Evolutionary conservation across 306 rosid species (phyloP).

Genomic region (Lupinus albus): DNA sequence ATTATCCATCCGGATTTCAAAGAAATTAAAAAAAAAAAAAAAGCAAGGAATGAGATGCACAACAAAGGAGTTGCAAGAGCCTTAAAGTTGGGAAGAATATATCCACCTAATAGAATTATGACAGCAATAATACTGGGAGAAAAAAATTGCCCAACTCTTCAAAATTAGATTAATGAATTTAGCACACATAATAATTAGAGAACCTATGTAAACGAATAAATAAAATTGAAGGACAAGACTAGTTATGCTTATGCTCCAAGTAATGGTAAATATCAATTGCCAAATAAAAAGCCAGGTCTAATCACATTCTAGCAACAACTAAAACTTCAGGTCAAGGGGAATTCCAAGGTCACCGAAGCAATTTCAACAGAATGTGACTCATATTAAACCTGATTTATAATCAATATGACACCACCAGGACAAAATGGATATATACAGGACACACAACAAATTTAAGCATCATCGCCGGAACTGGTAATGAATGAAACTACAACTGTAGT

Average conservation of each 20-base stretch:
- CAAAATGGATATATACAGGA: slow-evolving; percentile 34
- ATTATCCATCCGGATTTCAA: too few species aligned
- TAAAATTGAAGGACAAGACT: too few species aligned
- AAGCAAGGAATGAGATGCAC: too few species aligned
- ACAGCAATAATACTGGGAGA: too few species aligned
- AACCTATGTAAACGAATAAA: too few species aligned
- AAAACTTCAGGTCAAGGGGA: not conserved
- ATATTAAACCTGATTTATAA: slow-evolving; percentile 3
- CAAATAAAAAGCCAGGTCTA: not conserved
- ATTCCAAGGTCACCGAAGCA: slow-evolving; percentile 20
- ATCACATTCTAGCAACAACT: not conserved
- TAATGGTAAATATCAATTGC: not conserved
- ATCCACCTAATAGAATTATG: too few species aligned
- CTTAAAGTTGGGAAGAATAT: too few species aligned
- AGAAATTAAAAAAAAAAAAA: too few species aligned
- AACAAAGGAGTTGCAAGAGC: too few species aligned
- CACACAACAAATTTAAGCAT: slow-evolving; percentile 35
- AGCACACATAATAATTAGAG: too few species aligned
- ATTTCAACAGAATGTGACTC: slow-evolving; percentile 35
- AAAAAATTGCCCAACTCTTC: too few species aligned
- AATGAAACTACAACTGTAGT: slow-evolving; percentile 90
- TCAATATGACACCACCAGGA: slow-evolving; percentile 12
- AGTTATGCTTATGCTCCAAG: not conserved
- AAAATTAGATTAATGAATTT: too few species aligned
- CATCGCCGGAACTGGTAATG: slow-evolving; percentile 43